phyloP scores from a whole-genome alignment of 192 early-diverging fungal species.

The Coemansia asiatica region DNA sequence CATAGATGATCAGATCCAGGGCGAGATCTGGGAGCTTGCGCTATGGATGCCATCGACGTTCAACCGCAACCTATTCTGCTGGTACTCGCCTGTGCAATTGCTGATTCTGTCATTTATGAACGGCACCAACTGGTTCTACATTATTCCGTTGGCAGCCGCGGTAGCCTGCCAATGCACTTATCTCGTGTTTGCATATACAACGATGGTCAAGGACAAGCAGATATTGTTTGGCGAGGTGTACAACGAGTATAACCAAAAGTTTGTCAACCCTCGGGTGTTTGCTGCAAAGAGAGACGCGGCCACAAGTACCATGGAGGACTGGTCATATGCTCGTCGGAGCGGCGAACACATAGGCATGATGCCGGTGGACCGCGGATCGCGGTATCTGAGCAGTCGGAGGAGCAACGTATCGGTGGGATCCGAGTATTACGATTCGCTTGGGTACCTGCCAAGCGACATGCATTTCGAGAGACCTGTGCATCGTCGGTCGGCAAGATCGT shows the following conservation, averaged over 20 bases:
- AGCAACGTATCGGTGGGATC: neutral
- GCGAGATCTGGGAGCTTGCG: conserved; percentile 55
- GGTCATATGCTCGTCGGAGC: conserved; percentile 18
- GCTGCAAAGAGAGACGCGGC: conserved; percentile 57
- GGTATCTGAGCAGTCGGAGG: neutral
- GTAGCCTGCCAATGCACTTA: conserved; percentile 58
- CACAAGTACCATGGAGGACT: conserved; percentile 49
- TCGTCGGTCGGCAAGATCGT: conserved; percentile 1
- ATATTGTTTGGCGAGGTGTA: conserved; percentile 59
- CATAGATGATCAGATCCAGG: conserved; percentile 39
- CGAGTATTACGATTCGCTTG: neutral
- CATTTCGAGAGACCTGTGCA: neutral
- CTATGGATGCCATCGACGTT: conserved; percentile 52
- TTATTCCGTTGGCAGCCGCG: conserved; percentile 56
- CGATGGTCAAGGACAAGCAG: conserved; percentile 62
- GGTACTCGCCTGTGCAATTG: conserved; percentile 65
- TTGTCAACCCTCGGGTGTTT: conserved; percentile 65
- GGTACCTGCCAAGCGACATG: neutral
- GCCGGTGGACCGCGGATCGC: neutral
- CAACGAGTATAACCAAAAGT: conserved; percentile 63
- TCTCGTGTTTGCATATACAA: conserved; percentile 32
- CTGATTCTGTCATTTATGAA: conserved; percentile 56
- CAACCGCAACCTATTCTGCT: conserved; percentile 56
- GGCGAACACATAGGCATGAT: neutral
- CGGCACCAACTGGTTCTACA: conserved; percentile 59